phyloP scores from a whole-genome alignment of 108 stramenopile genomes.

The Pseudonitzschia multiseries region DNA sequence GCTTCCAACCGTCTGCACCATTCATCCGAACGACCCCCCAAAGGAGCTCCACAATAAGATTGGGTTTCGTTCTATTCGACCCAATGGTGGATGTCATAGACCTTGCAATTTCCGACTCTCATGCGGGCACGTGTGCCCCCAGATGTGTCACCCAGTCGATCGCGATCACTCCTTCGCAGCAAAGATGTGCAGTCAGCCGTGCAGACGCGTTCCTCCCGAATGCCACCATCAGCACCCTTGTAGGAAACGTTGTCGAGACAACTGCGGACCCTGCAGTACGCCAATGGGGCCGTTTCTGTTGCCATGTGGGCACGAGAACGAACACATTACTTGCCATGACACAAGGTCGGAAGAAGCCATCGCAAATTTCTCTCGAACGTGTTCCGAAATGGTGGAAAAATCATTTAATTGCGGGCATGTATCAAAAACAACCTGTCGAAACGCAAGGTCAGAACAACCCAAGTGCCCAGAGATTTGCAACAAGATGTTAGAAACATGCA shows the following conservation, averaged over 20 bases:
- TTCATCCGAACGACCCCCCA: conserved; percentile 37
- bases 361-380: conserved; percentile 16
- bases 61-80: conserved; percentile 33
- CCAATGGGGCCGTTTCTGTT: conserved; percentile 26
- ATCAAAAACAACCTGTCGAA: conserved; percentile 22
- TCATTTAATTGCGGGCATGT: conserved; percentile 34
- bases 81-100: conserved; percentile 50
- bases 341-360: conserved; percentile 26
- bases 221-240: conserved; percentile 38
- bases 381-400: conserved; percentile 21
- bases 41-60: conserved; percentile 7
- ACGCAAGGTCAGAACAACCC: conserved; percentile 33
- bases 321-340: conserved; percentile 35
- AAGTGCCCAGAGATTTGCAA: conserved; percentile 31
- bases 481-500: conserved; percentile 29
- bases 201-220: conserved; percentile 37
- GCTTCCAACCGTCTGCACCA: conserved; percentile 41
- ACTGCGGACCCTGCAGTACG: conserved; percentile 37
- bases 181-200: conserved; percentile 36
- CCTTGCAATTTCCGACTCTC: conserved; percentile 34
- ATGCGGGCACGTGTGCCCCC: conserved; percentile 48
- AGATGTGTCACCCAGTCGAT: conserved; percentile 49
- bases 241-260: conserved; percentile 35
- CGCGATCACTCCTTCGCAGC: conserved; percentile 25
- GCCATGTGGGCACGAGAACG: conserved; percentile 34